Evolutionary conservation across 2,329 filamentous ascomycete species (phyloP), one percentile per base, ranked within the genome.

Genomic region (Trichoderma semiorbis): DNA sequence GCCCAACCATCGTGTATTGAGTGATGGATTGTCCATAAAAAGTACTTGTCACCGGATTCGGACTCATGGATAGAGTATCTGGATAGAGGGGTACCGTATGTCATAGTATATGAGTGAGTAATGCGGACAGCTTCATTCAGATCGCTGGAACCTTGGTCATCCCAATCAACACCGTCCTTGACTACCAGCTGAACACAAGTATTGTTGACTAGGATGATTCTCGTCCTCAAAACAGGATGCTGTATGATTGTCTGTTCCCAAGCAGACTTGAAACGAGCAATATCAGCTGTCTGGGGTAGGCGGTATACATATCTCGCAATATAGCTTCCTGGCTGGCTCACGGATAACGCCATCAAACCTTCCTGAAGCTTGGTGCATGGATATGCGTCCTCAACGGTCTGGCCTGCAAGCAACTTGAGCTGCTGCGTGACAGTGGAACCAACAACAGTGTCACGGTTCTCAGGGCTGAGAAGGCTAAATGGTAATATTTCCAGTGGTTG

Each of bases 281-380:
- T 32, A 10, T 80, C 74, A 8, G 77, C 39, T 7, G 75, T 14
- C 5, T 47, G 47, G 1, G 74, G 43, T 2, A 79, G 74, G 26
- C 71, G 67, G 57, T 77, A 72, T 8, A 75, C 75, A 65, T 77
- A 75, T 57, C 78, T 75, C 3, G 79, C 77, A 3, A 82, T 77
- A 53, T 85, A 84, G 2, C 78, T 78, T 4, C 80, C 82, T 0
- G 65, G 72, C 0, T 74, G 64, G n/a, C 78, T 76, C 36, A 74
- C 75, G 0, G 81, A 77, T 2, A 83, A 74, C 0, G 80, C 78
- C 60, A 84, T 77, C 3, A 84, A 76, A 1, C 80, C 81, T 73
- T 82, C 81, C 58, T 84, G 83, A 2, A 84, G 76, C 7, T 79
- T 76, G 10, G 80, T 80, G 75, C 81, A 83, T 2, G 82, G 83